Conservation (phyloP, 2,329 filamentous ascomycete species). For the Onygena corvina region DNA sequence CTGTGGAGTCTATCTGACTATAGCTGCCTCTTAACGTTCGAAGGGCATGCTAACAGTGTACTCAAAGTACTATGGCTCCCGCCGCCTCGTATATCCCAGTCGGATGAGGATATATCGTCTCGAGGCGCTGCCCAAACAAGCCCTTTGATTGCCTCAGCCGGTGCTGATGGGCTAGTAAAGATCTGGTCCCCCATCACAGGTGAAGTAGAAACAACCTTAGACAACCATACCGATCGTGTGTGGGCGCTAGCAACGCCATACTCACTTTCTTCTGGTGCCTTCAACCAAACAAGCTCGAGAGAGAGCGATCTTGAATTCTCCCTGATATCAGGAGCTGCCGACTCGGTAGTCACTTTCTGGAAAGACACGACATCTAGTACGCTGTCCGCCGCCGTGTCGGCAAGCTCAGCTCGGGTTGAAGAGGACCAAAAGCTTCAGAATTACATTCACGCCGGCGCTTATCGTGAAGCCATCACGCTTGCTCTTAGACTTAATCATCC, state of each 20-base stretch:
- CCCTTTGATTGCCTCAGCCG: conserved; percentile 60
- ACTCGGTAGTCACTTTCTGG: conserved; percentile 93
- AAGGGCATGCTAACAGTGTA: conserved; percentile 91
- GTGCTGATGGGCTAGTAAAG: conserved; percentile 89
- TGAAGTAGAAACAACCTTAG: conserved; percentile 76
- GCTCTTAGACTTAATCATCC: conserved; percentile 92
- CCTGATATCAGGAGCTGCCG: conserved; percentile 80
- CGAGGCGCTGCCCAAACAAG: conserved; percentile 24
- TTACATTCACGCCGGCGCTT: conserved; percentile 75
- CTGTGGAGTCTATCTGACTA: conserved; percentile 91
- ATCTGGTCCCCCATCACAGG: conserved; percentile 84
- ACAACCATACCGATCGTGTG: conserved; percentile 93
- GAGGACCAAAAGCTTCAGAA: conserved; percentile 92
- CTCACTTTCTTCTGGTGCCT: conserved; percentile 25
- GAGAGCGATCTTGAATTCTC: conserved; percentile 43
- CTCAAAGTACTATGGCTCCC: conserved; percentile 85
- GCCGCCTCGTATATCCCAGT: conserved; percentile 31
- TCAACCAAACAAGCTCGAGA: conserved; percentile 23
- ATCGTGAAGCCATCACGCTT: conserved; percentile 82
- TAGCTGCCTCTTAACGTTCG: conserved; percentile 82
- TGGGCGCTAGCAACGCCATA: conserved; percentile 70
- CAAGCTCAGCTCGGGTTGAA: conserved; percentile 69
- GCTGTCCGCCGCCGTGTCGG: conserved; percentile 58
- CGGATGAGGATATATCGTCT: conserved; percentile 22
- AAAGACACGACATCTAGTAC: conserved; percentile 77